phyloP scores from a whole-genome alignment of 2,329 filamentous ascomycete genomes.

The Microascus cirrosus region DNA sequence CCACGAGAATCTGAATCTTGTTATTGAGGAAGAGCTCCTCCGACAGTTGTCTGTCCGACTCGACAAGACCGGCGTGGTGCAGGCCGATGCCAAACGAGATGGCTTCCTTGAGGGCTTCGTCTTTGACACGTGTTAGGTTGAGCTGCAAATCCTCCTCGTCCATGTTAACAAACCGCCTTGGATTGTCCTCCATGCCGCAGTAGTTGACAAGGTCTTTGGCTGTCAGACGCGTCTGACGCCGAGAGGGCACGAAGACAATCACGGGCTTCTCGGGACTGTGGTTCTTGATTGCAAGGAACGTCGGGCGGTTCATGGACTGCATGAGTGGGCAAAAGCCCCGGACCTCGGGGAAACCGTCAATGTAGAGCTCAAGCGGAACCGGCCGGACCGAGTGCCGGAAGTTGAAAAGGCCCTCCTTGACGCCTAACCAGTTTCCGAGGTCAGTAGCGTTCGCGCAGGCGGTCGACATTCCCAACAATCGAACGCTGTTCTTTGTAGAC shows the following conservation, averaged over 20 bases:
- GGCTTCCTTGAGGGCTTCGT: conserved; percentile 86
- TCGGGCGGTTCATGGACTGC: conserved; percentile 98
- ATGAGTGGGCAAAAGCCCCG: conserved; percentile 94
- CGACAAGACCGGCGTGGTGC: conserved; percentile 92
- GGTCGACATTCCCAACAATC: conserved; percentile 96
- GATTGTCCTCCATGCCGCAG: conserved; percentile 97
- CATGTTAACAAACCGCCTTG: conserved; percentile 85
- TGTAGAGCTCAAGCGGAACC: conserved; percentile 90
- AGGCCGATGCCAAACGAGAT: conserved; percentile 93
- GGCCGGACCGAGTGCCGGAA: conserved; percentile 95
- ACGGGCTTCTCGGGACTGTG: conserved; percentile 95
- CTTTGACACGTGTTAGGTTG: conserved; percentile 83
- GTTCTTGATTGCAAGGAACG: conserved; percentile 90
- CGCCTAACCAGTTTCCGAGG: conserved; percentile 90
- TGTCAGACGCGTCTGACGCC: conserved; percentile 86
- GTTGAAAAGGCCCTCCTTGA: conserved; percentile 93
- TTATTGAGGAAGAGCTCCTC: conserved; percentile 96
- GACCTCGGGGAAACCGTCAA: conserved; percentile 92
- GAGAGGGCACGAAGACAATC: conserved; percentile 94
- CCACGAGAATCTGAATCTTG: conserved; percentile 94
- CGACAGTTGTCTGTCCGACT: conserved; percentile 80
- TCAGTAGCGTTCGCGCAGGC: conserved; percentile 94
- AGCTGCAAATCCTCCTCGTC: conserved; percentile 85
- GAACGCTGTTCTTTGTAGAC: conserved; percentile 79
- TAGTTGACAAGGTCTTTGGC: conserved; percentile 95